These are phyloP conservation scores for Plantago rigida DNA, from an alignment of 305 asterid species.

Conservation along the genomic window DNA sequence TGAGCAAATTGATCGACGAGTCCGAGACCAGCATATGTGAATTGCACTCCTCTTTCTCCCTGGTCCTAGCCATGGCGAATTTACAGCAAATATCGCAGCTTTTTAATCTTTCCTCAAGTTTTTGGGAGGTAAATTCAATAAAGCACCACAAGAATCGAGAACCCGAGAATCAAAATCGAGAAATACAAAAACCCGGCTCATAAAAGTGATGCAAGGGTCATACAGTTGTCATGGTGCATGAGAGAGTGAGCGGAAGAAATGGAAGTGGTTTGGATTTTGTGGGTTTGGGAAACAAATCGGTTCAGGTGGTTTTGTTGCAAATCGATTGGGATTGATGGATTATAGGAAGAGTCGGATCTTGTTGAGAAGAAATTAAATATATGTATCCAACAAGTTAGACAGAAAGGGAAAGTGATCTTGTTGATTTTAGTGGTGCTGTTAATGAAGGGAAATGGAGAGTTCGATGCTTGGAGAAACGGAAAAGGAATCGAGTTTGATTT, in stretches of 20 bases:
- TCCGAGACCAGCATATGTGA: slow-evolving; percentile 29
- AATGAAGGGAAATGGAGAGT: too few relatives aligned
- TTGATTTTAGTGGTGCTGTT: too few relatives aligned
- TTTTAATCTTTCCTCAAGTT: slow-evolving; percentile 14
- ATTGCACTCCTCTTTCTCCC: slow-evolving; percentile 51
- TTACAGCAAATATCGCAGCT: slow-evolving; percentile 21
- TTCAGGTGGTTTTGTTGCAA: not conserved
- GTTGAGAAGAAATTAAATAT: too few relatives aligned
- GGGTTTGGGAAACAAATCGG: not conserved
- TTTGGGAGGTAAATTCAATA: slow-evolving; percentile 11
- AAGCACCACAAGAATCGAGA: slow-evolving; percentile 19
- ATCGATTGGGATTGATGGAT: not conserved
- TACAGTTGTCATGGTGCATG: slow-evolving; percentile 21
- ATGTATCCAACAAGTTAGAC: too few relatives aligned
- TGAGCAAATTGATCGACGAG: slow-evolving; percentile 54
- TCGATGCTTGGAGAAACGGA: too few relatives aligned
- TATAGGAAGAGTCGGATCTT: too few relatives aligned
- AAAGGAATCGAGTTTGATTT: too few relatives aligned
- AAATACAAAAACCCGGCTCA: slow-evolving; percentile 12
- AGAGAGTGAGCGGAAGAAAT: not conserved
- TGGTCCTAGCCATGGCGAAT: slow-evolving; percentile 39
- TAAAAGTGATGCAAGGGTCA: slow-evolving; percentile 11
- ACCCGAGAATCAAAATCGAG: slow-evolving; percentile 12
- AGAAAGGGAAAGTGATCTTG: too few relatives aligned
- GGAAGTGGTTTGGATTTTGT: slow-evolving; percentile 1